Base-by-base conservation (phyloP, 805 yeast genomes). In the Suhomyces sp. region DNA sequence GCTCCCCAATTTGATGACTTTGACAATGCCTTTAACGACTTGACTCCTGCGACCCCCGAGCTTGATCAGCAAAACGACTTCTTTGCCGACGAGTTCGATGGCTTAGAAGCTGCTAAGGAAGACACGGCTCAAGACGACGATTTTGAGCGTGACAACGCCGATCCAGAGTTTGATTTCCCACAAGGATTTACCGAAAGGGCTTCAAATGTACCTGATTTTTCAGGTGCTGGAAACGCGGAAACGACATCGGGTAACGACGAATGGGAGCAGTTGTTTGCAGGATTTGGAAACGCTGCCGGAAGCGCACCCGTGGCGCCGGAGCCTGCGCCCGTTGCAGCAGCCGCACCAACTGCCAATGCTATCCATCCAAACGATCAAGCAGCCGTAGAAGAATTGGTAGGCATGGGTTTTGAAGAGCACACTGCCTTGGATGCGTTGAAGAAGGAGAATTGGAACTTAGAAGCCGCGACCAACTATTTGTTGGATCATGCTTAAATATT, bases 191-290 rank as follows among this genome's bases (percentile, higher is more conserved):
- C 72, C n/a, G 60, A 47, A 36, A 47, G 46, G 15, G 52, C 29
- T 7, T 52, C 55, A 4, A 54, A 56, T 12, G 55, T 50, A 8
- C 55, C 63, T 2, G 58, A 57, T 19, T 63, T 61, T 41, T 48
- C 53, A 31, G 55, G 54, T 23, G 55, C 57, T 22, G 31, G 44
- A 5, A 41, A 52, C 3, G 50, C 55, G 6, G 38, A 42, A 1
- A 52, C 47, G 8, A 51, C 55, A 4, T 52, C 61, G 13, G 54
- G 72, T 29, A 80, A 77, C 50, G 96, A 90, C 62, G 97, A 91
- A 67, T 91, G 97, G 97, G 97, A 91, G 63, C 92, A 90, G 71
- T 79, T 91, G 24, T 91, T 91, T 73, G 93, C 96, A 3, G 96
- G 96, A 0, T 88, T 89, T 66, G 92, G 93, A 15, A 87, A 86